Percentiles rank a stretch among this genome's conserved stretches.
phyloP scores from a whole-genome alignment of 371 early-diverging fungal genomes.

The Mortierella sp. region DNA sequence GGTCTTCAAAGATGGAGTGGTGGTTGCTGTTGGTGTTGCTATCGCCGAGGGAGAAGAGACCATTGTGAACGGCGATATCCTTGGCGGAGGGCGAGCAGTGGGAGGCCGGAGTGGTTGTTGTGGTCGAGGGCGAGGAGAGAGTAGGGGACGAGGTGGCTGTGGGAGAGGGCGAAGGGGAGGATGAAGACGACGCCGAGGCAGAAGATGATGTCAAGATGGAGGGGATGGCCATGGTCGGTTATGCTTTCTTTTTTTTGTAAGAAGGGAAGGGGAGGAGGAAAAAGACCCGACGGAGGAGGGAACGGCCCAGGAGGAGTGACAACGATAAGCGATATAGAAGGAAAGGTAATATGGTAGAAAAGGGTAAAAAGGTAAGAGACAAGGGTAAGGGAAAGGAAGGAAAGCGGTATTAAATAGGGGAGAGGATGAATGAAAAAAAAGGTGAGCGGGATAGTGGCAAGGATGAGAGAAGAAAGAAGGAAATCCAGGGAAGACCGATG shows the following conservation, averaged over 20 bases:
- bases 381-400: not conserved
- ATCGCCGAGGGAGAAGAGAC: not conserved
- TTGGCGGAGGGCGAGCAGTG: slow-evolving; percentile 42
- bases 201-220: slow-evolving; percentile 38
- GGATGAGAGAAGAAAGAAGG: not conserved
- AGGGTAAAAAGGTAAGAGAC: not conserved
- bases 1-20: slow-evolving; percentile 39
- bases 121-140: slow-evolving; percentile 37
- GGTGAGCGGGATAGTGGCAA: not conserved
- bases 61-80: slow-evolving; percentile 7
- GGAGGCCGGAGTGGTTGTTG: slow-evolving; percentile 37
- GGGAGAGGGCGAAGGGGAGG: slow-evolving; percentile 29
- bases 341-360: not conserved
- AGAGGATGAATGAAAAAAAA: not conserved
- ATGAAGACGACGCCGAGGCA: slow-evolving; percentile 10
- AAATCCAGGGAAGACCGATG: not conserved
- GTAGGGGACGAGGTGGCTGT: slow-evolving; percentile 39
- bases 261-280: not conserved
- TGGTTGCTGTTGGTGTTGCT: not conserved
- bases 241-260: not conserved
- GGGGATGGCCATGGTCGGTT: slow-evolving; percentile 32
- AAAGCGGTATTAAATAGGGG: not conserved
- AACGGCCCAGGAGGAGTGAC: not conserved
- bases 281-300: not conserved
- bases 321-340: not conserved